Conservation (phyloP, 148 eudicot genomes). For the Fagopyrum tataricum region DNA sequence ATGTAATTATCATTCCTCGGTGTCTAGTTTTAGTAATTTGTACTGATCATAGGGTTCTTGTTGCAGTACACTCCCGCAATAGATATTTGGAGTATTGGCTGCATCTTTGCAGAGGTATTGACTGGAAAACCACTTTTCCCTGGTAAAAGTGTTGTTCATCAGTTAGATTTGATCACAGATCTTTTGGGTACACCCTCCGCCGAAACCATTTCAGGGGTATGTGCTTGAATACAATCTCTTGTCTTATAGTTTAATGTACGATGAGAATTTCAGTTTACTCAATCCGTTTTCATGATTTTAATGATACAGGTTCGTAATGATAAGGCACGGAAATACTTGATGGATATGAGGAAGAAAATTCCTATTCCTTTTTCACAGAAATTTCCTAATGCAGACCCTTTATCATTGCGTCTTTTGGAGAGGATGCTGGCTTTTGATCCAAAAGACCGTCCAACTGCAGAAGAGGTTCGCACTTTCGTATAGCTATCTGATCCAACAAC, state of each 20-base stretch:
- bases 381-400: constrained; percentile 58
- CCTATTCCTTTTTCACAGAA: constrained; percentile 53
- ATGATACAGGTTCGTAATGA: constrained; percentile 65
- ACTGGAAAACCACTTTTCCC: constrained; percentile 88
- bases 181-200: constrained; percentile 83
- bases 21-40: constrained; percentile 3
- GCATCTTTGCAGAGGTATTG: constrained; percentile 90
- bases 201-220: constrained; percentile 75
- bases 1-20: not conserved
- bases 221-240: constrained; percentile 11
- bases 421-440: constrained; percentile 79
- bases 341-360: constrained; percentile 59
- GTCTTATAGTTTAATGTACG: not conserved
- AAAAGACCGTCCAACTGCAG: constrained; percentile 84
- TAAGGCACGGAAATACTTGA: constrained; percentile 70
- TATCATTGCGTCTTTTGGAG: constrained; percentile 53
- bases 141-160: constrained; percentile 93
- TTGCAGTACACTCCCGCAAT: constrained; percentile 95
- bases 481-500: not conserved
- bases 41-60: constrained; percentile 14
- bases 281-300: not conserved
- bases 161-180: constrained; percentile 84
- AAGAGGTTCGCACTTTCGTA: constrained; percentile 34
- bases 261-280: not conserved
- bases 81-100: constrained; percentile 95